These are phyloP conservation scores for Trichaptum fuscoviolaceum DNA, from an alignment of 768 basidiomycete genomes.

Conservation along the genomic window DNA sequence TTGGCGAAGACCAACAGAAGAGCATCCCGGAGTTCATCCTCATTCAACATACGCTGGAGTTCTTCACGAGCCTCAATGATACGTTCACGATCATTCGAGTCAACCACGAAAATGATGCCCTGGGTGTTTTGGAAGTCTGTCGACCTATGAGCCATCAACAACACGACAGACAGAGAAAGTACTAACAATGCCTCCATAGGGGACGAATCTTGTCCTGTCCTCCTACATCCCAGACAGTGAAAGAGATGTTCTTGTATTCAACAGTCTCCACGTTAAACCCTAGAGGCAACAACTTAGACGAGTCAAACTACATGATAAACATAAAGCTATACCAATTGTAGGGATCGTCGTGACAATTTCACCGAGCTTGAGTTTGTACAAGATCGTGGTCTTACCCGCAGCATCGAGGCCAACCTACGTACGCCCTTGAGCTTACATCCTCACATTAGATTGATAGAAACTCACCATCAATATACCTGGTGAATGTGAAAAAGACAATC, in stretches of 20 bases:
- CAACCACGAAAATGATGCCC: constrained; percentile 99
- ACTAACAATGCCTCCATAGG: constrained; percentile 99
- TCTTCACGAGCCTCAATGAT: constrained; percentile 98
- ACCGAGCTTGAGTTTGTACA: constrained; percentile 99
- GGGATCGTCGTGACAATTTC: constrained; percentile 99
- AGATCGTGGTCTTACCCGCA: constrained; percentile 71
- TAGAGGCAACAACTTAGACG: constrained; percentile 30
- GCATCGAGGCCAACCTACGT: constrained; percentile 95
- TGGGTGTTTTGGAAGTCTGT: constrained; percentile 99
- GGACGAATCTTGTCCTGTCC: constrained; percentile 99
- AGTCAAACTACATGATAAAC: constrained; percentile 11
- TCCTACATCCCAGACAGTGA: constrained; percentile 99
- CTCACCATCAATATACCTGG: constrained; percentile 11
- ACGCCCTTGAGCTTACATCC: constrained; percentile 4
- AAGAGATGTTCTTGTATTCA: constrained; percentile 99
- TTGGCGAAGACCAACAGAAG: constrained; percentile 99
- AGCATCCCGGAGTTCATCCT: constrained; percentile 98
- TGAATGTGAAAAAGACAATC: constrained; percentile 14
- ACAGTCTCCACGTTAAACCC: constrained; percentile 99
- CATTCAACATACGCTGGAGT: constrained; percentile 98
- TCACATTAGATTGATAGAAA: constrained; percentile 67
- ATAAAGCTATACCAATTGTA: constrained; percentile 73
- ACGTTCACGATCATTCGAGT: constrained; percentile 99
- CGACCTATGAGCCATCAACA: constrained; percentile 15
- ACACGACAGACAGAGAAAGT: constrained; percentile 3